Evolutionary conservation across 2,329 filamentous ascomycete genomes (phyloP), one percentile per base, ranked within the genome.

Genomic region (Penicillium sp.): DNA sequence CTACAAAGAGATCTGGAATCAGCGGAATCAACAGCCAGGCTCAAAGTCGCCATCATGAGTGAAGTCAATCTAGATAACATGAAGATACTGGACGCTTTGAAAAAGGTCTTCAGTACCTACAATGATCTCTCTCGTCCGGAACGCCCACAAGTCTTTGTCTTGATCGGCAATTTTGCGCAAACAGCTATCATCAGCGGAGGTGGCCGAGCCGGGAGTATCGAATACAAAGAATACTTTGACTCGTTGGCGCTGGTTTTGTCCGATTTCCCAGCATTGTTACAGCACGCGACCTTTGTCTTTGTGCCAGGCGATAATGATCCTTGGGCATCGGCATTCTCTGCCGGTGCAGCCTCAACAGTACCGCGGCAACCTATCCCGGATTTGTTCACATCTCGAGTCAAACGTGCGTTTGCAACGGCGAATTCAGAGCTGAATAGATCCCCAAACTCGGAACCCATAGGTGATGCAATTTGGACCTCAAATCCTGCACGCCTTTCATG

Each of bases 191-290:
- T 87, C 67, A 79, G 81, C 27, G 87, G 89, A 49, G 84, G 85
- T 26, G 87, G 85, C 35, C 87, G 83, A 40, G 86, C 88, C 19
- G 90, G 90, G 35, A 93, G 90, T 72, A 92, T 97, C 63, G 91
- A 96, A 74, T 97, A 96, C 77, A 97, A 97, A 76, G 94, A 97
- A 74, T 88, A 89, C 70, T 97, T 97, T 71, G 91, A 99, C 74
- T 84, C 86, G 8, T 82, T 99, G 11, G 93, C 94, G 3, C 85
- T 87, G 2, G 82, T 90, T 1, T 81, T 99, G 6, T 81, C 89
- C 7, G 91, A 97, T 62, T 97, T 91, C 67, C 90, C 91, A 3
- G 80, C 83, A 0, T 81, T 99, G 13, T 81, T 97, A 40, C 87
- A 88, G 53, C 82, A 83, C 26, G 87, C 89, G 5, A 93, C 89